Evolutionary conservation across 352 stramenopile genomes (phyloP).

Genomic region (Phytophthora macrochlamydospora): DNA sequence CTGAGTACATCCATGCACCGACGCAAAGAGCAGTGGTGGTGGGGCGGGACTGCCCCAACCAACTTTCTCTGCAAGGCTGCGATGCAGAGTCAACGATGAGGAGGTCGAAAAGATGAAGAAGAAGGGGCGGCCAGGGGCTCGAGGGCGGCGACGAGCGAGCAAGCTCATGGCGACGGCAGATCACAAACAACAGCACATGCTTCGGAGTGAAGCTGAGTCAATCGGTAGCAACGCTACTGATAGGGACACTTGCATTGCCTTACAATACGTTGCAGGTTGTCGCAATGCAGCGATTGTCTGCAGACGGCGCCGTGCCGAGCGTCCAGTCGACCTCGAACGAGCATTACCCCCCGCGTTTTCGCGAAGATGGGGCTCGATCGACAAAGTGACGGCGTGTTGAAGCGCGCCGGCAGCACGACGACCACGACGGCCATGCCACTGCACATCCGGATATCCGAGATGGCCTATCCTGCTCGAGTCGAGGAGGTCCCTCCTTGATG

Average conservation of each 20-base stretch:
- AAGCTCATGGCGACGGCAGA: conserved; percentile 1
- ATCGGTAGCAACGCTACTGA: not conserved
- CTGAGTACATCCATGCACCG: conserved; percentile 7
- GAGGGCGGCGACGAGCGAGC: not conserved
- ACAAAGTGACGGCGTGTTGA: conserved; percentile 35
- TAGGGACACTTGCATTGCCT: not conserved
- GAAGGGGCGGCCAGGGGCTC: not conserved
- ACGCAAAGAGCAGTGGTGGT: too few relatives aligned
- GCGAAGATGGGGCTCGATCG: conserved; percentile 6
- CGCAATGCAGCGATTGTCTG: not conserved
- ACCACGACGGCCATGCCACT: conserved; percentile 6
- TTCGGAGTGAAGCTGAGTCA: conserved; percentile 11
- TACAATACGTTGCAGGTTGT: not conserved
- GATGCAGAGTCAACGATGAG: conserved; percentile 2
- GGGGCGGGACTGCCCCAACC: conserved; percentile 12
- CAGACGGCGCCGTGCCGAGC: not conserved
- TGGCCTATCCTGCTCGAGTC: conserved; percentile 17
- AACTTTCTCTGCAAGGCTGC: conserved; percentile 25
- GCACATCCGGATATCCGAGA: conserved; percentile 32
- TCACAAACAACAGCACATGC: too few relatives aligned
- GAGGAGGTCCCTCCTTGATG: conserved; percentile 14
- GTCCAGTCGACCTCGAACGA: not conserved
- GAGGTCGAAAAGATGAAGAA: conserved; percentile 16
- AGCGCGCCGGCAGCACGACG: conserved; percentile 1
- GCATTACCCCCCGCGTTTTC: not conserved